Percentiles rank a stretch among this genome's conserved stretches.
Evolutionary conservation across 805 yeast genomes (phyloP).

Genomic region (Wickerhamiella brachini): DNA sequence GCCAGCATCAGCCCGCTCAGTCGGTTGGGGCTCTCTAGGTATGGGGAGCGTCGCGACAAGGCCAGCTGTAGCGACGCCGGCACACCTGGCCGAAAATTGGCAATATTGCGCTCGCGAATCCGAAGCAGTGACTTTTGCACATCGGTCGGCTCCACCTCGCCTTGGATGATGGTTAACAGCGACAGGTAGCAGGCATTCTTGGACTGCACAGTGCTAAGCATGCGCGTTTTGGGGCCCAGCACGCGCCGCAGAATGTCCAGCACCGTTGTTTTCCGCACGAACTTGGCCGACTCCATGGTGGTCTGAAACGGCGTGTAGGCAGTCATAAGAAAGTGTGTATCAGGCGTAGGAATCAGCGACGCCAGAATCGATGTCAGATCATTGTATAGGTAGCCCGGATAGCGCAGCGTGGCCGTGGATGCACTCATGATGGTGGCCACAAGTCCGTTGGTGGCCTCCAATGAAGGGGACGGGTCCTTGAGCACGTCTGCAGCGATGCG

Average conservation of each 20-base stretch:
- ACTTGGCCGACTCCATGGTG: constrained; percentile 45
- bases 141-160: constrained; percentile 53
- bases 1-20: constrained; percentile 75
- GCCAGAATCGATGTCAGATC: constrained; percentile 72
- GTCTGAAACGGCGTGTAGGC: constrained; percentile 60
- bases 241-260: constrained; percentile 77
- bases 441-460: constrained; percentile 68
- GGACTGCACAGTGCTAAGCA: constrained; percentile 40
- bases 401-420: constrained; percentile 74
- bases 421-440: constrained; percentile 77
- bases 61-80: constrained; percentile 69
- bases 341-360: constrained; percentile 74
- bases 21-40: constrained; percentile 30
- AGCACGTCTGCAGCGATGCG: constrained; percentile 54
- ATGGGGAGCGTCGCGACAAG: constrained; percentile 60
- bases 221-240: constrained; percentile 59
- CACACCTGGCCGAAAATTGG: constrained; percentile 76
- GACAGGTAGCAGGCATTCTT: constrained; percentile 43
- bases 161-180: constrained; percentile 57
- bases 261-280: constrained; percentile 57
- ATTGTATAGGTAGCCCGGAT: constrained; percentile 84
- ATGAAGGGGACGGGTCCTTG: constrained; percentile 46
- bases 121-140: constrained; percentile 34
- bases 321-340: constrained; percentile 59
- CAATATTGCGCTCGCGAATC: constrained; percentile 28